These are phyloP conservation scores for Endocalyx cinctus DNA, from an alignment of 2,329 filamentous ascomycete genomes.

Conservation along the genomic window DNA sequence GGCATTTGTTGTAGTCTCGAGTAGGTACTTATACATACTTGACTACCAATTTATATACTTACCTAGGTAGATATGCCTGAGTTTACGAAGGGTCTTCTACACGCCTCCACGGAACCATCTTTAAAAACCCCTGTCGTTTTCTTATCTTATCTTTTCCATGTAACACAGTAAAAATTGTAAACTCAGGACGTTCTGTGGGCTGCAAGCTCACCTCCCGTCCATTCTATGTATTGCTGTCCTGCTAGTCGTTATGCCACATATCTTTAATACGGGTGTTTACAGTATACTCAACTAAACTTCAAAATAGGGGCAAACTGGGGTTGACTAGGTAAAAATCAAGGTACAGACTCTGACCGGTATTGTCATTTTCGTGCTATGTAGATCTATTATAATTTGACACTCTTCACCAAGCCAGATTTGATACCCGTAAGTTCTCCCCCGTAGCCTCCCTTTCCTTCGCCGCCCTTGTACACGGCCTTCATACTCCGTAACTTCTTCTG, in stretches of 20 bases:
- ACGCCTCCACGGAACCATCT: no score
- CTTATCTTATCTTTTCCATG: no score
- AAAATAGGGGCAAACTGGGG: background rate
- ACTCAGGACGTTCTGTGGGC: no score
- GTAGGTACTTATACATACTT: background rate
- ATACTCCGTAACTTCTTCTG: conserved; percentile 93
- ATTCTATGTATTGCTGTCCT: no score
- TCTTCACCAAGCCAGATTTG: conserved; percentile 89
- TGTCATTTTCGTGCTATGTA: background rate
- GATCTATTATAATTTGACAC: conserved; percentile 69
- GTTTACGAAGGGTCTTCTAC: no score
- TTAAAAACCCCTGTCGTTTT: no score
- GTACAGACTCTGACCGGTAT: background rate
- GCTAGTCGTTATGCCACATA: no score
- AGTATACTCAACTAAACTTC: no score
- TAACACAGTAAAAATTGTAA: no score
- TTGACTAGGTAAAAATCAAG: background rate
- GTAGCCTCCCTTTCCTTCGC: conserved; percentile 80
- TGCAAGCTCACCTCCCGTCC: no score
- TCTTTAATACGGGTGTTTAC: no score
- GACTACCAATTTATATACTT: background rate
- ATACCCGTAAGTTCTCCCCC: conserved; percentile 91
- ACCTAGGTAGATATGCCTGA: no score
- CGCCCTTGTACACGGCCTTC: conserved; percentile 80
- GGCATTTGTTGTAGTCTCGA: background rate